phyloP scores from a whole-genome alignment of 192 early-diverging fungal species.

The Radiomyces spectabilis region DNA sequence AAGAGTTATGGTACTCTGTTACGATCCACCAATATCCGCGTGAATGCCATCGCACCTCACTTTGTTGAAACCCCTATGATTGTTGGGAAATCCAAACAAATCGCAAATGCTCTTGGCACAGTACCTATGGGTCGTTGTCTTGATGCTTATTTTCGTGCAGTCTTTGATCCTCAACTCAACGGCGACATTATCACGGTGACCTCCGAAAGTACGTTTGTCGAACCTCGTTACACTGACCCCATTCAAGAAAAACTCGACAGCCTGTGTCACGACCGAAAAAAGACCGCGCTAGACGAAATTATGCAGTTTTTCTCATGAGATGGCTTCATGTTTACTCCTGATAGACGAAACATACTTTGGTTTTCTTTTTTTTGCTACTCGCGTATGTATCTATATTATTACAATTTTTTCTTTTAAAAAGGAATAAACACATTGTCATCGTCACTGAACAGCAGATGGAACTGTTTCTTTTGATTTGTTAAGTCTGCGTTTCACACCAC shows the following conservation, averaged over 20 bases:
- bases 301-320: neutral
- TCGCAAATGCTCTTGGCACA: neutral
- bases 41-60: conserved; percentile 57
- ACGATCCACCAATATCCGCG: conserved; percentile 35
- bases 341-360: neutral
- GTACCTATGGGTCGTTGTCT: conserved; percentile 5
- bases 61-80: conserved; percentile 6
- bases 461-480: too few species aligned
- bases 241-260: neutral
- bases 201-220: neutral
- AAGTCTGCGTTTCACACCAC: too few species aligned
- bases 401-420: too few species aligned
- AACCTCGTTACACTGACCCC: neutral
- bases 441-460: too few species aligned
- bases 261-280: neutral
- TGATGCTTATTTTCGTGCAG: conserved; percentile 6
- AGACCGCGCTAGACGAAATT: neutral
- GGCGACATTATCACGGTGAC: neutral
- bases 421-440: too few species aligned
- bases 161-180: neutral
- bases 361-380: too few species aligned
- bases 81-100: neutral
- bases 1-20: conserved; percentile 12
- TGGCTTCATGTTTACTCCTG: neutral
- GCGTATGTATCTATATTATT: too few species aligned